phyloP scores from a whole-genome alignment of 768 basidiomycete genomes.

The Sistotremastrum niveocremeum region DNA sequence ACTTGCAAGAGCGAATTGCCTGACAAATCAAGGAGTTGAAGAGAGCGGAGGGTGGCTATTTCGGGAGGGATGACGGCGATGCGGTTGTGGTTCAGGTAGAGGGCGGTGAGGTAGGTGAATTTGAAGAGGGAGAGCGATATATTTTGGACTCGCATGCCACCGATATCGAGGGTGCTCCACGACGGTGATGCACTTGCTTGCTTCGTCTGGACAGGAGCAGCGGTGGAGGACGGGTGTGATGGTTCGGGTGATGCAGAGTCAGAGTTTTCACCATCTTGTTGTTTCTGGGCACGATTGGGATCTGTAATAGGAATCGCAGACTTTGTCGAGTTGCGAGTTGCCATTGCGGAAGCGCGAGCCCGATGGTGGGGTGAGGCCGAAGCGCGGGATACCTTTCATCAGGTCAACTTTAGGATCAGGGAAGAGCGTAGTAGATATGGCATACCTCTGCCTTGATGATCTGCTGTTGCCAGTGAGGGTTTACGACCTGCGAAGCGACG shows the following conservation, averaged over 20 bases:
- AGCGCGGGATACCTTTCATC: conserved; percentile 59
- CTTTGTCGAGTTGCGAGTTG: conserved; percentile 75
- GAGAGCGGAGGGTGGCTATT: conserved; percentile 70
- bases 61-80: conserved; percentile 66
- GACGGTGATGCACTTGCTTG: conserved; percentile 53
- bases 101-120: conserved; percentile 85
- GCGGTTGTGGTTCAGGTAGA: conserved; percentile 94
- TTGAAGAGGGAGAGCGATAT: conserved; percentile 64
- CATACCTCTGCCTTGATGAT: conserved; percentile 83
- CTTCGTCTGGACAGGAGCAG: conserved; percentile 56
- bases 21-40: conserved; percentile 85
- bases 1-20: conserved; percentile 69
- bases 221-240: conserved; percentile 58
- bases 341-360: conserved; percentile 90
- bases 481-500: conserved; percentile 47
- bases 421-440: conserved; percentile 9
- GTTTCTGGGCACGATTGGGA: conserved; percentile 53
- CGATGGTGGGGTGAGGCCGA: conserved; percentile 87
- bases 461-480: conserved; percentile 88
- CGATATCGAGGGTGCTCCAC: conserved; percentile 93
- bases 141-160: conserved; percentile 87
- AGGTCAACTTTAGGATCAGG: not conserved
- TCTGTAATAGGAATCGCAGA: conserved; percentile 86
- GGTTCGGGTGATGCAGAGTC: conserved; percentile 15
- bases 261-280: conserved; percentile 17